Conservation (phyloP, 305 asterid species). For the Rubia balearica region DNA sequence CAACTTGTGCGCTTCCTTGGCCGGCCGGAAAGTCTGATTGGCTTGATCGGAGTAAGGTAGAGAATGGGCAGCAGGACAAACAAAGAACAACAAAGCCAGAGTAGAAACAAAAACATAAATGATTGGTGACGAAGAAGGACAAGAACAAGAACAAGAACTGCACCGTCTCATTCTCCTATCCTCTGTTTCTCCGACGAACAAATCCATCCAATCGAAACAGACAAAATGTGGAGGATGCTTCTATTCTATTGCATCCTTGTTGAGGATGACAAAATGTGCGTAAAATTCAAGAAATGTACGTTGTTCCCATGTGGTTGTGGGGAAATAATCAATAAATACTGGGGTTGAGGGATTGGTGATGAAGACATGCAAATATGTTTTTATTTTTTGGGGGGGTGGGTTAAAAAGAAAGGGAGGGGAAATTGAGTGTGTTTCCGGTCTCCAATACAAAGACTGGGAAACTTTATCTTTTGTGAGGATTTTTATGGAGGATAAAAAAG, state of each 20-base stretch:
- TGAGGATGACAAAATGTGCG: conserved; percentile 39
- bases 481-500: conserved; percentile 17
- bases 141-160: conserved; percentile 16
- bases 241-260: conserved; percentile 31
- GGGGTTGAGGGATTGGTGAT: conserved; percentile 36
- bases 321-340: conserved; percentile 37
- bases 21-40: conserved; percentile 45
- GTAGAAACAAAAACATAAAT: conserved; percentile 47
- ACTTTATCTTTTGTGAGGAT: conserved; percentile 52
- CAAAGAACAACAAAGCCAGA: conserved; percentile 35
- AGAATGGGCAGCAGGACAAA: conserved; percentile 41
- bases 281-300: conserved; percentile 34
- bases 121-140: conserved; percentile 34
- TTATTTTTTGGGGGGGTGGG: neutral
- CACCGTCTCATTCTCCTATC: conserved; percentile 39
- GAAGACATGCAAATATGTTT: conserved; percentile 37
- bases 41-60: conserved; percentile 28
- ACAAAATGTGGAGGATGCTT: neutral
- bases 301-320: conserved; percentile 47
- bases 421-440: conserved; percentile 64
- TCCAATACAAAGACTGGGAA: conserved; percentile 83
- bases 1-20: conserved; percentile 37
- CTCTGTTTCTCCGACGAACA: conserved; percentile 19
- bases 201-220: conserved; percentile 27
- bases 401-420: conserved; percentile 19